phyloP scores from a whole-genome alignment of 2,329 filamentous ascomycete species.

The Ophiostoma himal-ulmi region DNA sequence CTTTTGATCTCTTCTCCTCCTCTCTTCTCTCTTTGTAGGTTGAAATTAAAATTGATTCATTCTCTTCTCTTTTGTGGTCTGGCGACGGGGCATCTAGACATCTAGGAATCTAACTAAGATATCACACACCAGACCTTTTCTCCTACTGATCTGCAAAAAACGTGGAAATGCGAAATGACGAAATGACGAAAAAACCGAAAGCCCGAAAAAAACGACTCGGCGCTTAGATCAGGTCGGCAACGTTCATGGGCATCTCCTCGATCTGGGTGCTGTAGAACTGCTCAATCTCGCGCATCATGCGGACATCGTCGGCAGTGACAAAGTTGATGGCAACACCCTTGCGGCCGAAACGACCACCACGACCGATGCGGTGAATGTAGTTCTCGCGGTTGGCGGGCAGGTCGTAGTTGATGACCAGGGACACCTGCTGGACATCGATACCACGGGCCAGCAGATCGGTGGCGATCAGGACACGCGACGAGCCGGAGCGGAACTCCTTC shows the following conservation, averaged over 20 bases:
- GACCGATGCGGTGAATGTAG: constrained; percentile 99
- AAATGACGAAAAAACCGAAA: too few species aligned
- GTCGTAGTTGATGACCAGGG: constrained; percentile 99
- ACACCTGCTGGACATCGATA: constrained; percentile 99
- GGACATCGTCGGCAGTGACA: constrained; percentile 96
- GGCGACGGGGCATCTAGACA: constrained; percentile 5
- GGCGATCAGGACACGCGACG: constrained; percentile 96
- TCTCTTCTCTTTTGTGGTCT: constrained; percentile 7
- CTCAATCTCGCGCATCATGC: constrained; percentile 99
- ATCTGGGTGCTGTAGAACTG: constrained; percentile 99
- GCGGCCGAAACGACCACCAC: constrained; percentile 98
- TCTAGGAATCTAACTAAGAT: constrained; percentile 5
- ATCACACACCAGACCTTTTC: constrained; percentile 6
- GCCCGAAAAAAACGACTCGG: too few species aligned
- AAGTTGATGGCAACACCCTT: constrained; percentile 99
- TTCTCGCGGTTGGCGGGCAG: constrained; percentile 98
- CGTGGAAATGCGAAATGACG: too few species aligned
- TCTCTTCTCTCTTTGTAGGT: not conserved
- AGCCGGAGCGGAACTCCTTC: constrained; percentile 99
- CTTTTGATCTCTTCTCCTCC: not conserved
- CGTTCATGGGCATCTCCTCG: constrained; percentile 99
- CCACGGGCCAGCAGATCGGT: constrained; percentile 97
- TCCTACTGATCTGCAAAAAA: not conserved
- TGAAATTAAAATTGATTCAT: not conserved
- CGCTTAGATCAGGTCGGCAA: constrained; percentile 64